Evolutionary conservation across 306 rosid genomes (phyloP).

Genomic region (Prunus fruticosa): DNA sequence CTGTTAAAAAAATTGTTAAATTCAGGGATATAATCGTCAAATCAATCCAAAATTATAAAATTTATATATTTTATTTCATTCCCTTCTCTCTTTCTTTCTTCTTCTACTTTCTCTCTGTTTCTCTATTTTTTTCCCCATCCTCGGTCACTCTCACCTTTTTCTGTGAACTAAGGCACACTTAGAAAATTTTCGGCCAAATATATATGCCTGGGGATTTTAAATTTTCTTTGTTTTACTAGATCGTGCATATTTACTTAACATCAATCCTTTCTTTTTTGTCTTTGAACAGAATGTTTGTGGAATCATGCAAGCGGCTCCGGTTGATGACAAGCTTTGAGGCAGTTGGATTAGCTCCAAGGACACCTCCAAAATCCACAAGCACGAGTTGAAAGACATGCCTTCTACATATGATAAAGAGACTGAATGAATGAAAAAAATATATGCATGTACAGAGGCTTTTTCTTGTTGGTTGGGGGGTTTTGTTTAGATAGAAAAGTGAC

Average conservation of each 20-base stretch:
- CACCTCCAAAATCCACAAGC: constrained; percentile 23
- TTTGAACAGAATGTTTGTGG: constrained; percentile 61
- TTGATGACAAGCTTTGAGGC: constrained; percentile 64
- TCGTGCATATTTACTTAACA: background rate
- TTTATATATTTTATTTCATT: too few relatives aligned
- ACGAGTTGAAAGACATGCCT: constrained; percentile 8
- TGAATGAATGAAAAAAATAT: background rate
- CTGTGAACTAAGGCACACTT: too few relatives aligned
- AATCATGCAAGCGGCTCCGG: constrained; percentile 65
- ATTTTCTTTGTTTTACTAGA: background rate
- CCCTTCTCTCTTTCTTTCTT: too few relatives aligned
- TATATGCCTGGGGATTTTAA: too few relatives aligned
- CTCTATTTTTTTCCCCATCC: too few relatives aligned
- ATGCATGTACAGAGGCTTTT: constrained; percentile 21
- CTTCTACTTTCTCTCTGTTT: too few relatives aligned
- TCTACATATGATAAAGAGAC: background rate
- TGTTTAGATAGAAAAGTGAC: constrained; percentile 7
- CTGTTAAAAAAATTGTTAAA: too few relatives aligned
- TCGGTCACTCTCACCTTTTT: too few relatives aligned
- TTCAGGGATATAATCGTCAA: too few relatives aligned
- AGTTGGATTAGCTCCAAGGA: constrained; percentile 39
- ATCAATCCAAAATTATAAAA: too few relatives aligned
- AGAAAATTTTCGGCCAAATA: too few relatives aligned
- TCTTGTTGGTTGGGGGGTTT: constrained; percentile 14
- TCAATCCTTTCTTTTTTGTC: background rate